Evolutionary conservation across 176 grass and related monocot genomes (phyloP).

Genomic region (Dactylis glomerata): DNA sequence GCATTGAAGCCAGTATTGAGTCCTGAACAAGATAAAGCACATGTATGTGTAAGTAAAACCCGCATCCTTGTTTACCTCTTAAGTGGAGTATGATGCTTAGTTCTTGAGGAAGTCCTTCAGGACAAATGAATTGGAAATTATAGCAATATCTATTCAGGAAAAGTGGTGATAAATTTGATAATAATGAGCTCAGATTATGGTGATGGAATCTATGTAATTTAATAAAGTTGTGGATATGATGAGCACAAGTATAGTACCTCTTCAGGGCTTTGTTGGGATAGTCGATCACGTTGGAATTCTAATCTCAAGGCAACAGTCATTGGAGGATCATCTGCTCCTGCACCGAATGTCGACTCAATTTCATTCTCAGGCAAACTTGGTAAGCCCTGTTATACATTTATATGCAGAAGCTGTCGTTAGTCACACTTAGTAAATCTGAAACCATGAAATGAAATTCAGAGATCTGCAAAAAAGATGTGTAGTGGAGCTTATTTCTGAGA

Average conservation of each 20-base stretch:
- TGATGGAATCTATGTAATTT: background rate
- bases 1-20: slow-evolving; percentile 54
- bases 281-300: slow-evolving; percentile 53
- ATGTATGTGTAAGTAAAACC: slow-evolving; percentile 14
- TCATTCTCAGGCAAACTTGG: slow-evolving; percentile 49
- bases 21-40: slow-evolving; percentile 37
- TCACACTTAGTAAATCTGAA: background rate
- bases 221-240: background rate
- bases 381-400: slow-evolving; percentile 48
- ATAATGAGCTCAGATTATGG: background rate
- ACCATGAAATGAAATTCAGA: background rate
- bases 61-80: background rate
- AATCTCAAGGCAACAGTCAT: slow-evolving; percentile 37
- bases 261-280: slow-evolving; percentile 60
- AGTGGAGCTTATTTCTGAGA: background rate
- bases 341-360: slow-evolving; percentile 24
- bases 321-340: slow-evolving; percentile 45
- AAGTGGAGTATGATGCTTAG: background rate
- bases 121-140: background rate
- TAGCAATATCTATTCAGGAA: background rate
- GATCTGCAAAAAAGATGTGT: background rate
- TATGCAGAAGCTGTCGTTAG: background rate
- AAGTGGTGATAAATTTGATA: background rate
- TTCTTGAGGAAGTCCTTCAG: background rate
- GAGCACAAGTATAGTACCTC: slow-evolving; percentile 39